Percentiles rank a stretch among this genome's conserved stretches.
Conservation (phyloP, 2,329 filamentous ascomycete species). For the Colletotrichum scovillei region DNA sequence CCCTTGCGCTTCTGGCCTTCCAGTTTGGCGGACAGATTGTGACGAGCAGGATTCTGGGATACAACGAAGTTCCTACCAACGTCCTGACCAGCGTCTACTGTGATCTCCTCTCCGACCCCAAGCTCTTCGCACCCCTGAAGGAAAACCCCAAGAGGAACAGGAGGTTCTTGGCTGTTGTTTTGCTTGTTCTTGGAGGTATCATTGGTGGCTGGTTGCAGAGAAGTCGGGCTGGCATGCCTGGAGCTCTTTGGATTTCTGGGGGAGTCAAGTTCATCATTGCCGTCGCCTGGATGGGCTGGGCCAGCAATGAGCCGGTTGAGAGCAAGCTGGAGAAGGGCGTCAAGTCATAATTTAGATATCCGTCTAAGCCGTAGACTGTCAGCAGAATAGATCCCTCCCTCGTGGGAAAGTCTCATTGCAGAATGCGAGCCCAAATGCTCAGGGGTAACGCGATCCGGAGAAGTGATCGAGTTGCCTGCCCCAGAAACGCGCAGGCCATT, state of each 20-base stretch:
- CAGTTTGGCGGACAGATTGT: conserved; percentile 66
- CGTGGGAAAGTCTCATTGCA: background rate
- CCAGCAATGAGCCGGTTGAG: conserved; percentile 35
- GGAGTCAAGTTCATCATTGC: conserved; percentile 56
- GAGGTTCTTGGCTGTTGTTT: conserved; percentile 54
- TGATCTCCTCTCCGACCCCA: conserved; percentile 63
- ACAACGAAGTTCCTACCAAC: conserved; percentile 65
- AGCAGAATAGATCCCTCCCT: background rate
- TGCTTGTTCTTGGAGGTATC: conserved; percentile 60
- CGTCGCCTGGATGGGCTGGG: conserved; percentile 49
- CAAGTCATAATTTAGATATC: background rate
- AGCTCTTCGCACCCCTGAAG: conserved; percentile 51
- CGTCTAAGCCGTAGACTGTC: background rate
- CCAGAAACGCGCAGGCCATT: no score
- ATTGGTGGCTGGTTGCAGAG: conserved; percentile 60
- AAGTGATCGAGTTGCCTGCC: no score
- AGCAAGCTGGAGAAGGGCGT: conserved; percentile 30
- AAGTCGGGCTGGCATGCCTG: conserved; percentile 51
- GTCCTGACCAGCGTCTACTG: conserved; percentile 67
- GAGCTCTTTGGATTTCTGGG: conserved; percentile 57
- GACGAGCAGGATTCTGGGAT: conserved; percentile 58
- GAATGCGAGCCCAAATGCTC: no score
- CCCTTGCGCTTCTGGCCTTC: conserved; percentile 61
- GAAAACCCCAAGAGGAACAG: conserved; percentile 63
- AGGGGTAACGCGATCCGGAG: no score